Evolutionary conservation across 73 alveolate species (phyloP).

Genomic region (Tetrahymena borealis): DNA sequence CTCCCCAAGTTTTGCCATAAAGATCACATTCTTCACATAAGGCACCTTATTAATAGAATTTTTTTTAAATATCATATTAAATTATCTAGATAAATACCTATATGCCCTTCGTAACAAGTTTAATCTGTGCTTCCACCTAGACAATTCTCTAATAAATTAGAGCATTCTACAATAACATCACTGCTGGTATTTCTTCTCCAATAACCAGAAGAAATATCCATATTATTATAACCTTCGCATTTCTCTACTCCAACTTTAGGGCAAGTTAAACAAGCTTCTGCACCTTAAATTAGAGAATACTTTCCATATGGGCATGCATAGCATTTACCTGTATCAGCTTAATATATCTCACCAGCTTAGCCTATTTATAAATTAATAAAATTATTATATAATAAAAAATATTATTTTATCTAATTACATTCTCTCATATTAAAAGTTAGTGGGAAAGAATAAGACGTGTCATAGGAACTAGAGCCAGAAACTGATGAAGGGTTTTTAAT

Average conservation of each 20-base stretch:
- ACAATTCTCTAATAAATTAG: constrained; percentile 13
- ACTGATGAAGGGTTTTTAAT: not conserved
- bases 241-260: not conserved
- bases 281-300: not conserved
- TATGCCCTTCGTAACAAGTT: constrained; percentile 23
- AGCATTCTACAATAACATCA: constrained; percentile 18
- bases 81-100: not conserved
- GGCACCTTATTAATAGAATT: constrained; percentile 34
- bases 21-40: constrained; percentile 45
- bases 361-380: not conserved
- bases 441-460: not conserved
- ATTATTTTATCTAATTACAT: not conserved
- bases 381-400: not conserved
- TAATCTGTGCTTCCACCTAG: constrained; percentile 12
- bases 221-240: not conserved
- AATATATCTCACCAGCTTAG: not conserved
- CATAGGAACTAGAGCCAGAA: not conserved
- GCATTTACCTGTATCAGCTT: not conserved
- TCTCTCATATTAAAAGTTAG: not conserved
- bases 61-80: too few relatives aligned
- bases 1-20: constrained; percentile 7
- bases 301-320: not conserved
- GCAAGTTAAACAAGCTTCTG: not conserved
- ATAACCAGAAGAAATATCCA: not conserved
- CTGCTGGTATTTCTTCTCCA: constrained; percentile 37